Percentiles rank a stretch among this genome's conserved stretches.
Evolutionary conservation across 225 moss, liverwort and hornwort species (phyloP).

Genomic region (Pseudoscleropodium purum): DNA sequence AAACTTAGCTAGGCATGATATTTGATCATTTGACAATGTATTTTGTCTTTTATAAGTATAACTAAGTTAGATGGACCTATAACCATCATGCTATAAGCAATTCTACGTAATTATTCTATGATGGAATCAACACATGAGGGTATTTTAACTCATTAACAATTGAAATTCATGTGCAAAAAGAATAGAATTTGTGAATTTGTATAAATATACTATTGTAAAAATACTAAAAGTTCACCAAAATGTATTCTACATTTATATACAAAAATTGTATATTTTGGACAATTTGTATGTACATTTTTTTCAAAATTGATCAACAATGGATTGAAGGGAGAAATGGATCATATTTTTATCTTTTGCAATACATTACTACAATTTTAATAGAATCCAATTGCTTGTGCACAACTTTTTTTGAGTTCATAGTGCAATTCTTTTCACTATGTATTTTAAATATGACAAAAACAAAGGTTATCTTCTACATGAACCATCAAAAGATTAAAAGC

Average conservation of each 20-base stretch:
- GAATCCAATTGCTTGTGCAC: too few relatives aligned
- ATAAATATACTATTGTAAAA: neutral
- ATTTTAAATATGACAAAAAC: neutral
- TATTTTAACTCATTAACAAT: neutral
- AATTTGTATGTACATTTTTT: neutral
- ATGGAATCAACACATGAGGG: neutral
- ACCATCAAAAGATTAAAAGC: neutral
- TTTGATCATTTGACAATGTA: too few relatives aligned
- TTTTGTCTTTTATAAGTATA: neutral
- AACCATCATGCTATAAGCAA: neutral
- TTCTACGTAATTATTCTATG: neutral
- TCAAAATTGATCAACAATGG: fast-evolving
- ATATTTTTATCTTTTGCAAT: too few relatives aligned
- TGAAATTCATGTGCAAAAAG: neutral
- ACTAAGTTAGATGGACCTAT: neutral
- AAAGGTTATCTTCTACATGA: neutral
- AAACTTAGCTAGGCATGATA: too few relatives aligned
- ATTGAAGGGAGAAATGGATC: neutral
- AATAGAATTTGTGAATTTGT: neutral
- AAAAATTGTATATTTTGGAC: neutral
- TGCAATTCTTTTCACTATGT: neutral
- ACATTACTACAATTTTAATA: too few relatives aligned
- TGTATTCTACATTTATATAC: fast-evolving
- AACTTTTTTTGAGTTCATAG: neutral
- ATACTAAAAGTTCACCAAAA: neutral